A percentile compares a stretch with the other conserved stretches of the same genome.
Conservation (phyloP, 177 flowering plant genomes). For the Vitis hybrid region DNA sequence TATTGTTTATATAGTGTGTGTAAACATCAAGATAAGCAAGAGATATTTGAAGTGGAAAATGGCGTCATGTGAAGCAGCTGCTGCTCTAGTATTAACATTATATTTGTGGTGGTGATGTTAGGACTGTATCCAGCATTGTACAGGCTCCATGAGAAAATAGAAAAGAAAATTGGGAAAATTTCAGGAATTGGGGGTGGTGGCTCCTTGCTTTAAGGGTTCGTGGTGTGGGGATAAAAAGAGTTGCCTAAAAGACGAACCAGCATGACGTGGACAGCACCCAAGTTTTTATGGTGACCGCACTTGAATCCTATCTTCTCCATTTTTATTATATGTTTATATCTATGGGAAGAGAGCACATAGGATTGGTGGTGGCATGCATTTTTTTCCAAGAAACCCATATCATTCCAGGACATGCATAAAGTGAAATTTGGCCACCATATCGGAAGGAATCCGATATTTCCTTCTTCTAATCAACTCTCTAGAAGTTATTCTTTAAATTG, state of each 20-base stretch:
- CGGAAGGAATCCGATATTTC: too few species aligned
- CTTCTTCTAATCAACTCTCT: too few species aligned
- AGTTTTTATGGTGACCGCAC: constrained; percentile 29
- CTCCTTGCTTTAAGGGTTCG: constrained; percentile 17
- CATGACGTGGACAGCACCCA: constrained; percentile 36
- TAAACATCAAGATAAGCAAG: not conserved
- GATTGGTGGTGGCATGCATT: too few species aligned
- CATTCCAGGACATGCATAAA: too few species aligned
- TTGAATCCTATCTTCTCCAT: constrained; percentile 10
- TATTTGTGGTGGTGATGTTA: constrained; percentile 26
- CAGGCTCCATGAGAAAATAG: not conserved
- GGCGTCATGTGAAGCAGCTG: constrained; percentile 16
- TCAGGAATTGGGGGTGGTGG: not conserved
- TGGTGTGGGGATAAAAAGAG: constrained; percentile 13
- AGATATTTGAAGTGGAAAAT: constrained; percentile 13
- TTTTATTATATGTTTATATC: not conserved
- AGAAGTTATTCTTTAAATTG: too few species aligned
- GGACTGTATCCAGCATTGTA: constrained; percentile 22
- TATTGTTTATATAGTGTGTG: not conserved
- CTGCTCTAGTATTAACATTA: not conserved
- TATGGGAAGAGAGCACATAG: too few species aligned
- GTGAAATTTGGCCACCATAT: too few species aligned
- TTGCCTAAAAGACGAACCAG: constrained; percentile 12
- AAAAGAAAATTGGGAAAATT: not conserved
- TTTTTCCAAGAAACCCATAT: too few species aligned